Conservation (phyloP, 495 filamentous ascomycete species). For the Acidomyces sp. region DNA sequence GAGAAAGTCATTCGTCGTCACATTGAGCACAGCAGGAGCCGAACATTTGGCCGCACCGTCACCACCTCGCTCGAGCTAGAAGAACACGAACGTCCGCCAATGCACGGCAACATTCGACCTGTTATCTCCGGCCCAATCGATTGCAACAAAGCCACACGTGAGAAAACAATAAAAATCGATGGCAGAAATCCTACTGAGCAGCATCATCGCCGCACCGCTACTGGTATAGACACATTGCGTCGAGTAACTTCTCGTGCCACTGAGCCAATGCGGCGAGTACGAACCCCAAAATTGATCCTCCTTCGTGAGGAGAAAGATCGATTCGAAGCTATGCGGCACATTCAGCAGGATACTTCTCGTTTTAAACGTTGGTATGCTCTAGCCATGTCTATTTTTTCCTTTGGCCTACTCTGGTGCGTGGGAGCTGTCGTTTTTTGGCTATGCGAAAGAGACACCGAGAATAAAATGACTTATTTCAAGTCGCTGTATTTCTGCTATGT, state of each 20-base stretch:
- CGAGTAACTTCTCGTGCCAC: constrained; percentile 3
- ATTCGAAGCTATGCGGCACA: constrained; percentile 32
- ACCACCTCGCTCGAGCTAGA: constrained; percentile 30
- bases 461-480: constrained; percentile 33
- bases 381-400: constrained; percentile 26
- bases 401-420: constrained; percentile 31
- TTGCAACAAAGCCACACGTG: background rate
- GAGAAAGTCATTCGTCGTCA: constrained; percentile 56
- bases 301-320: constrained; percentile 33
- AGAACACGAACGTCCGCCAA: constrained; percentile 11
- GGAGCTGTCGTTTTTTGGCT: constrained; percentile 34
- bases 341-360: constrained; percentile 25
- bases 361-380: constrained; percentile 33
- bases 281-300: constrained; percentile 26
- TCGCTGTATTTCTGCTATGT: constrained; percentile 37
- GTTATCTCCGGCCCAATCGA: constrained; percentile 12
- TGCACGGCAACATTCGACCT: constrained; percentile 8
- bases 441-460: constrained; percentile 23
- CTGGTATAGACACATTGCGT: constrained; percentile 2
- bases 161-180: constrained; percentile 10
- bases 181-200: background rate
- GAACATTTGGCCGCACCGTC: constrained; percentile 43
- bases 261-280: background rate
- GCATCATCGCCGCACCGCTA: background rate
- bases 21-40: constrained; percentile 42